A percentile compares a stretch with the other conserved stretches of the same genome.
These are phyloP conservation scores for Albugo candida DNA, from an alignment of 352 stramenopile species.

Conservation along the genomic window DNA sequence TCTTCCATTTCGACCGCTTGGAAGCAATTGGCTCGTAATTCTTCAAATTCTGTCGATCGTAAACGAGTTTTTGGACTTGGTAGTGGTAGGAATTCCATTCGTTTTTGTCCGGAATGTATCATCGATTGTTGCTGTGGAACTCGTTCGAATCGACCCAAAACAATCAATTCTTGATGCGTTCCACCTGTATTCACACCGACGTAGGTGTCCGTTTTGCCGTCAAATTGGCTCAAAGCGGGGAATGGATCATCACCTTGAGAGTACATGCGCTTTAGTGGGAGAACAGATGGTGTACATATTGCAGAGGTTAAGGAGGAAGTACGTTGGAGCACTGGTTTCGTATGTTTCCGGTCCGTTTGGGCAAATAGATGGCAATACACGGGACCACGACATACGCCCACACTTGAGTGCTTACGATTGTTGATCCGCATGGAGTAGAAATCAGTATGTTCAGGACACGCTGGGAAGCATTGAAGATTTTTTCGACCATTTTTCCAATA, in stretches of 20 bases:
- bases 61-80: slow-evolving; percentile 5
- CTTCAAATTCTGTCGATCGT: slow-evolving; percentile 29
- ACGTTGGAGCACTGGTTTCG: background rate
- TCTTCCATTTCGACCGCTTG: slow-evolving; percentile 70
- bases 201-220: too few relatives aligned
- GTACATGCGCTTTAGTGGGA: too few relatives aligned
- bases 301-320: too few relatives aligned
- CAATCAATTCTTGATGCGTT: slow-evolving; percentile 33
- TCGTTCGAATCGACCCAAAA: slow-evolving; percentile 62
- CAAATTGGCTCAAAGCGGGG: background rate
- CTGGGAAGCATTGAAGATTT: slow-evolving; percentile 78
- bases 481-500: slow-evolving; percentile 85
- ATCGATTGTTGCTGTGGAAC: slow-evolving; percentile 45
- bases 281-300: too few relatives aligned
- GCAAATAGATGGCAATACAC: slow-evolving; percentile 26
- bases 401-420: slow-evolving; percentile 70
- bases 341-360: background rate
- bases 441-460: slow-evolving; percentile 70
- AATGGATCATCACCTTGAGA: background rate
- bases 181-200: slow-evolving; percentile 6
- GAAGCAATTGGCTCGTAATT: slow-evolving; percentile 63
- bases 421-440: slow-evolving; percentile 84
- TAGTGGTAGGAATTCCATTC: slow-evolving; percentile 12
- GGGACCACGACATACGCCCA: slow-evolving; percentile 59
- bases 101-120: slow-evolving; percentile 14